phyloP scores from a whole-genome alignment of 352 stramenopile species.

The Pythium vanterpoolii region DNA sequence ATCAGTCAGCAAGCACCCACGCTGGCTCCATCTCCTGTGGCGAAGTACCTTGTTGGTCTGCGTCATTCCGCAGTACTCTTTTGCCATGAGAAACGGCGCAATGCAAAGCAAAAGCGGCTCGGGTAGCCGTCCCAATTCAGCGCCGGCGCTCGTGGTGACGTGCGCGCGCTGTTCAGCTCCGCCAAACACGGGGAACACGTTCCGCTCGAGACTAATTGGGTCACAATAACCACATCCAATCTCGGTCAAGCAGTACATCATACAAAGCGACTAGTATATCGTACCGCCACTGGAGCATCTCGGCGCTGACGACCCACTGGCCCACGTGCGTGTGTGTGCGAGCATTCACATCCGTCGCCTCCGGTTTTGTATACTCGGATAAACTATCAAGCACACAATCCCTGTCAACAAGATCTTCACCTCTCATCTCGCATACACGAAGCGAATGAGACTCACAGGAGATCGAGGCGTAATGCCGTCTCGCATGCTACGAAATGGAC shows the following conservation, averaged over 20 bases:
- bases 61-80: constrained; percentile 19
- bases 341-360: background rate
- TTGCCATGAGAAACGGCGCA: constrained; percentile 14
- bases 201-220: constrained; percentile 21
- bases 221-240: background rate
- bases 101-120: constrained; percentile 21
- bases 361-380: constrained; percentile 14
- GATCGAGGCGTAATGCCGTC: constrained; percentile 13
- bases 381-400: background rate
- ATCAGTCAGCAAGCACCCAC: background rate
- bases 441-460: too few relatives aligned
- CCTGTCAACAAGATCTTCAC: background rate
- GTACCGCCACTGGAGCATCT: constrained; percentile 26
- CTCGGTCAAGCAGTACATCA: too few relatives aligned
- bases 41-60: constrained; percentile 24
- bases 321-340: constrained; percentile 11
- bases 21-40: too few relatives aligned
- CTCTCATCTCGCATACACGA: too few relatives aligned
- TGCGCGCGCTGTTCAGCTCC: background rate
- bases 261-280: background rate
- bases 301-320: constrained; percentile 19
- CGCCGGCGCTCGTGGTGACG: constrained; percentile 12
- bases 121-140: constrained; percentile 22
- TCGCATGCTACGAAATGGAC: constrained; percentile 22
- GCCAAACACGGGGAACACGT: constrained; percentile 15